Conservation (phyloP, 1,284 basidiomycete species). For the Fomitopsis pinicola region DNA sequence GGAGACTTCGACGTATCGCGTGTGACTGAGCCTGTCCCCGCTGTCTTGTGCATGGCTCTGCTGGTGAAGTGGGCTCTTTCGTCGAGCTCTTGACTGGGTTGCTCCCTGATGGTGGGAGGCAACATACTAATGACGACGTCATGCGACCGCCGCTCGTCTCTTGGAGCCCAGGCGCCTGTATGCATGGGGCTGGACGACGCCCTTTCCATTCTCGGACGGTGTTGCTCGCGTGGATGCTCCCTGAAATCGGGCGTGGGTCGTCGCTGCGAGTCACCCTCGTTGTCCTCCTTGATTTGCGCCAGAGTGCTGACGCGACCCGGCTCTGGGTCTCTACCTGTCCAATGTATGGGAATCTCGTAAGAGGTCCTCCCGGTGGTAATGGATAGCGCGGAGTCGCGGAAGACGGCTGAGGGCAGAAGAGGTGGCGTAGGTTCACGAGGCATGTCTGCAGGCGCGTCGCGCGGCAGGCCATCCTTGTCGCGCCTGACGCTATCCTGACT, state of each 20-base stretch:
- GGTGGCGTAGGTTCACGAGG: slow-evolving; percentile 26
- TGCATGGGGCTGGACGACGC: slow-evolving; percentile 11
- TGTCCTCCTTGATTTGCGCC: slow-evolving; percentile 8
- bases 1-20: slow-evolving; percentile 10
- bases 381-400: slow-evolving; percentile 35
- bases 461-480: slow-evolving; percentile 1
- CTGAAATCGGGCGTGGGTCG: neutral
- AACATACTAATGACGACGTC: slow-evolving; percentile 23
- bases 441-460: slow-evolving; percentile 9
- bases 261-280: neutral
- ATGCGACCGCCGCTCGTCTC: slow-evolving; percentile 21
- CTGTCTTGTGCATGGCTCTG: neutral
- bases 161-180: slow-evolving; percentile 24
- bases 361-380: slow-evolving; percentile 25
- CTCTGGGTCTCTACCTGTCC: slow-evolving; percentile 27
- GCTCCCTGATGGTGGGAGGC: slow-evolving; percentile 24
- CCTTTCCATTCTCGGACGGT: slow-evolving; percentile 3
- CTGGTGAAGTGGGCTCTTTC: slow-evolving; percentile 3
- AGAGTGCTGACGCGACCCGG: slow-evolving; percentile 7
- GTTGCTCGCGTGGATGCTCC: slow-evolving; percentile 3
- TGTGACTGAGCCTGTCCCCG: slow-evolving; percentile 1
- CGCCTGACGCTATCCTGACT: neutral
- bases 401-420: slow-evolving; percentile 29
- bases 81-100: slow-evolving; percentile 23
- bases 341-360: slow-evolving; percentile 29